These are phyloP conservation scores for Nannochloris sp. DNA, from an alignment of 139 green algal species.

Conservation along the genomic window DNA sequence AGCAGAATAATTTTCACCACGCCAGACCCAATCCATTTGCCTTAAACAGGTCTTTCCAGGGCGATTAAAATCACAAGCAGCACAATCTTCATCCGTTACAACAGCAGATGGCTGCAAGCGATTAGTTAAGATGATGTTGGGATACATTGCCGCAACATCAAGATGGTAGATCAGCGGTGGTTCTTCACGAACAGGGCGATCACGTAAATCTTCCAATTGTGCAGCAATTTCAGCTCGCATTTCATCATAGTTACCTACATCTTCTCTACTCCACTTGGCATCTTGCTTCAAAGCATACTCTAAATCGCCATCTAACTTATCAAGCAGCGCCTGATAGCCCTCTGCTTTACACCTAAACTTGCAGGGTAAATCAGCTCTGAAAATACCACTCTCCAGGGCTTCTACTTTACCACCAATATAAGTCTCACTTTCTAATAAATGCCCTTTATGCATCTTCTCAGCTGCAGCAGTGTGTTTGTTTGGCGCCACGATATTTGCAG, in stretches of 20 bases:
- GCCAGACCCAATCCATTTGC: constrained; percentile 93
- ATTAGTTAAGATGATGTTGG: constrained; percentile 99
- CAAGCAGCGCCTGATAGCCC: constrained; percentile 80
- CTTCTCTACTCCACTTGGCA: constrained; percentile 31
- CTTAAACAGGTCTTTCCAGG: constrained; percentile 91
- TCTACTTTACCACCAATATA: constrained; percentile 97
- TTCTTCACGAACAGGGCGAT: constrained; percentile 77
- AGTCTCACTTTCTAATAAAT: constrained; percentile 93
- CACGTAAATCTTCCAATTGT: constrained; percentile 66
- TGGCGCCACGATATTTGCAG: constrained; percentile 80
- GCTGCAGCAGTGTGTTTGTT: constrained; percentile 84
- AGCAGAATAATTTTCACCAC: constrained; percentile 79
- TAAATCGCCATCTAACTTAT: constrained; percentile 88
- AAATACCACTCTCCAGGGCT: constrained; percentile 76
- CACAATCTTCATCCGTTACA: constrained; percentile 87
- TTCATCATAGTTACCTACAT: constrained; percentile 69
- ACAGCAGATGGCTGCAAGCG: constrained; percentile 68
- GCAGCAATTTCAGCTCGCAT: constrained; percentile 42
- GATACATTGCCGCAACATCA: constrained; percentile 98
- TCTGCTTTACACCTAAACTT: constrained; percentile 68
- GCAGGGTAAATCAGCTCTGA: constrained; percentile 87
- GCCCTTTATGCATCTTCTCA: constrained; percentile 65
- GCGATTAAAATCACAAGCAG: constrained; percentile 93
- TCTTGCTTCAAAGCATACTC: constrained; percentile 69
- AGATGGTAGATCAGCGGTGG: constrained; percentile 94